Base-by-base conservation (phyloP, 2,329 filamentous ascomycete genomes). In the Monilinia laxa region DNA sequence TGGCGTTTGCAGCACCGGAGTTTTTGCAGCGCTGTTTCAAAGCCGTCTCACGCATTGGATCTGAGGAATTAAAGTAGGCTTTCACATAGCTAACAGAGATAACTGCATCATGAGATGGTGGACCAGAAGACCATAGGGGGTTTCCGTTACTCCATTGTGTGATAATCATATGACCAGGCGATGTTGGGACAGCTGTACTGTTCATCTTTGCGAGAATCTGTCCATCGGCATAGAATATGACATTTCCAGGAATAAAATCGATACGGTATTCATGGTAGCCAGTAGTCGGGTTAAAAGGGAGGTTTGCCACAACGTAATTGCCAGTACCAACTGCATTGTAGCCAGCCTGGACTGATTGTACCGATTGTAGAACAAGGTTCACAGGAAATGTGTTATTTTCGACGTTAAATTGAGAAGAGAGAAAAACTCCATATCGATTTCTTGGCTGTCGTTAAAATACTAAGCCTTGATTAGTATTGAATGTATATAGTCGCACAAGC, bases 361-460 rank as follows among this genome's bases (percentile, higher is more conserved):
- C 81, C 1, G 90, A 89, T 74, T 93, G 91, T 9, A 93, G 80
- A n/a, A 93, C 90, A 1, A 93, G 84, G 74, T 93, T 91, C 63
- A 93, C 81, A 0, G 86, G 84, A 70, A 83, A 88, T 42, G 80
- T 80, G 35, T 79, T 76, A 64, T 82, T 82, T 58, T 75, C 73
- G 1, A 75, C 70, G 67, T 85, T 80, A 75, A 88, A 90, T 69
- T 92, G 82, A 28, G 81, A 80, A 1, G 90, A 91, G 2, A 93
- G 82, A 74, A 93, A 91, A 93, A 91, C 71, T 94, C 91, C 78
- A 93, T 87, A 75, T 93, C 90, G 72, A 93, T 92, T 73, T 93
- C 90, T 74, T 91, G 87, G 1, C 88, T 90, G 77, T 93, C 87
- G 76, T 92, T 91, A 78, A 85, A 86, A 77, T 91, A 93, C 89